phyloP scores from a whole-genome alignment of 2,329 filamentous ascomycete species.

The Emydomyces testavorans region DNA sequence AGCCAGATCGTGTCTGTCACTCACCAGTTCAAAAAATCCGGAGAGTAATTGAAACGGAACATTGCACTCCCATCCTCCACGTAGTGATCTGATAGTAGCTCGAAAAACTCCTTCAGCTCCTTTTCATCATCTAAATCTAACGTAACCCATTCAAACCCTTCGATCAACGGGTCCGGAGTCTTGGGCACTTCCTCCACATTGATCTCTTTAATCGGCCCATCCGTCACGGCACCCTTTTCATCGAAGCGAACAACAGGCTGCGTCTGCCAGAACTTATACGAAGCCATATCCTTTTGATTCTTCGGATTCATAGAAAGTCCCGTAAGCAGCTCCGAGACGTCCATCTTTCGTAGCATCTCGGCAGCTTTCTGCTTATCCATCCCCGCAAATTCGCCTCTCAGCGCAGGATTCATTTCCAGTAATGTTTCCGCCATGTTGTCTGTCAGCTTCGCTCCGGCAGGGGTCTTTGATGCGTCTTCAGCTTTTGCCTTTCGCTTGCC shows the following conservation, averaged over 20 bases:
- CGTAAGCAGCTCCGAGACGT: conserved; percentile 39
- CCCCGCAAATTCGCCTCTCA: conserved; percentile 62
- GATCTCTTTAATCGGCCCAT: conserved; percentile 75
- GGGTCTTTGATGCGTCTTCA: conserved; percentile 19
- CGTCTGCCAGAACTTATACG: conserved; percentile 97
- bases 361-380: conserved; percentile 51
- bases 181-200: conserved; percentile 67
- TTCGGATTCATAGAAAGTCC: conserved; percentile 61
- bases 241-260: conserved; percentile 83
- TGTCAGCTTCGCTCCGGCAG: conserved; percentile 25
- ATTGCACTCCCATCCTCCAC: conserved; percentile 95
- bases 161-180: conserved; percentile 61
- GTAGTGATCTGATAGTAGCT: conserved; percentile 84
- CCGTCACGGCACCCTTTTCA: conserved; percentile 49
- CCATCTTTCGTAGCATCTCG: conserved; percentile 41
- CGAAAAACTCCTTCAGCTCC: conserved; percentile 79
- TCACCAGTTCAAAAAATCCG: conserved; percentile 78
- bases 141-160: conserved; percentile 88
- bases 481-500: conserved; percentile 19
- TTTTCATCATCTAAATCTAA: conserved; percentile 70
- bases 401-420: conserved; percentile 45
- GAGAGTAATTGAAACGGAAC: conserved; percentile 94
- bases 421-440: conserved; percentile 31
- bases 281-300: conserved; percentile 91
- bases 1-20: not conserved